These are phyloP conservation scores for Cystobasidium slooffiae DNA, from an alignment of 1,284 basidiomycete species.

Conservation along the genomic window DNA sequence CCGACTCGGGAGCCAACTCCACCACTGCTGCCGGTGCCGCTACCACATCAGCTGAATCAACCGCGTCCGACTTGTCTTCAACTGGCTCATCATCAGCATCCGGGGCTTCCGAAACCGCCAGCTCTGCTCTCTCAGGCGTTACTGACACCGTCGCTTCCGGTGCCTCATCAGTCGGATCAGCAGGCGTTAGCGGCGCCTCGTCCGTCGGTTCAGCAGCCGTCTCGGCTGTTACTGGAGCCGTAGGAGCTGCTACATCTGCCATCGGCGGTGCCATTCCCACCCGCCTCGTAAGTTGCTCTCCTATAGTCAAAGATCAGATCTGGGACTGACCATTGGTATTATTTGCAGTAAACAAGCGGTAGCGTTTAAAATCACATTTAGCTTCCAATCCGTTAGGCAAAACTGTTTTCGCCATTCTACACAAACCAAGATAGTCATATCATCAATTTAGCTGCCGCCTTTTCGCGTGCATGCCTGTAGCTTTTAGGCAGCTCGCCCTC, in stretches of 20 bases:
- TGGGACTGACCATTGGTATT: no score
- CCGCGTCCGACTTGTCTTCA: conserved; percentile 42
- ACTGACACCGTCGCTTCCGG: conserved; percentile 20
- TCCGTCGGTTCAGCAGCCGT: conserved; percentile 35
- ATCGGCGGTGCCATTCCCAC: conserved; percentile 58
- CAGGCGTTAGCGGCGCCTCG: conserved; percentile 14
- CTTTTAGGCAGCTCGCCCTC: not conserved
- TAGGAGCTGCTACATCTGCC: conserved; percentile 50
- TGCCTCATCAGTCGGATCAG: conserved; percentile 15
- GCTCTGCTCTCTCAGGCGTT: conserved; percentile 16
- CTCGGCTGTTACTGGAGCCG: conserved; percentile 43
- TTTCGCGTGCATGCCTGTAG: not conserved
- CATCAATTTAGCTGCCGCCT: no score
- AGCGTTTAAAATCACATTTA: no score
- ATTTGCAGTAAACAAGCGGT: no score
- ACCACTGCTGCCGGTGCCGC: conserved; percentile 47
- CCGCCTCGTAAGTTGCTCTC: not conserved
- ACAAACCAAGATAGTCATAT: no score
- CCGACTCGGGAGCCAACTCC: conserved; percentile 24
- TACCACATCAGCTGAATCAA: conserved; percentile 46
- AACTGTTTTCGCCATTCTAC: no score
- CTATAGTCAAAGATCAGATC: not conserved
- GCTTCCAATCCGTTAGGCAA: no score
- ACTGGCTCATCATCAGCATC: conserved; percentile 30
- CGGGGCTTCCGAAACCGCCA: conserved; percentile 16